Evolutionary conservation across 1,284 basidiomycete species (phyloP).

Genomic region (Anthracocystis panici-leucophaei): DNA sequence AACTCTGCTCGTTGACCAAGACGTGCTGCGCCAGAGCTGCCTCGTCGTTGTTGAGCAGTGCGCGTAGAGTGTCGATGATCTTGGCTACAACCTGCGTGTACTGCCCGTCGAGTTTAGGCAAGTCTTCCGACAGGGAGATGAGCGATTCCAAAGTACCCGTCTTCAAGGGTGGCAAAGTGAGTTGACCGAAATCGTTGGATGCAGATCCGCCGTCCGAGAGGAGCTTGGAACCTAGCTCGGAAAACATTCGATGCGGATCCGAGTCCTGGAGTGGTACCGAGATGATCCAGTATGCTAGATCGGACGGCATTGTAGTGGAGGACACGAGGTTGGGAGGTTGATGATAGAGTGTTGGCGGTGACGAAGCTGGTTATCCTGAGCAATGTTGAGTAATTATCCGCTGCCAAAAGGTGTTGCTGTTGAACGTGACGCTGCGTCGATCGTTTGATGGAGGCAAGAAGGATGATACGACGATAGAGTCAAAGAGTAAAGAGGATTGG

Average conservation of each 20-base stretch:
- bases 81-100: slow-evolving; percentile 90
- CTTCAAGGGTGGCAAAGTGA: slow-evolving; percentile 71
- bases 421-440: too few species aligned
- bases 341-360: too few species aligned
- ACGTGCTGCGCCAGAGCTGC: slow-evolving; percentile 84
- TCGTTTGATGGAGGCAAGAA: too few species aligned
- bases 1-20: slow-evolving; percentile 82
- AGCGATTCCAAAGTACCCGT: slow-evolving; percentile 93
- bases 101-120: slow-evolving; percentile 90
- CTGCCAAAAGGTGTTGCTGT: too few species aligned
- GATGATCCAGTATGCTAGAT: slow-evolving; percentile 74
- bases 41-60: slow-evolving; percentile 88
- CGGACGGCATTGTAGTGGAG: slow-evolving; percentile 71
- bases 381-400: too few species aligned
- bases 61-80: slow-evolving; percentile 92
- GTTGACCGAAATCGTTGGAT: slow-evolving; percentile 57
- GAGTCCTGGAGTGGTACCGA: slow-evolving; percentile 72
- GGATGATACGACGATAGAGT: neutral
- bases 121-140: slow-evolving; percentile 87
- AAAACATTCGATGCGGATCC: slow-evolving; percentile 72
- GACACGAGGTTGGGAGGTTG: too few species aligned
- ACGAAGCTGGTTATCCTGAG: too few species aligned
- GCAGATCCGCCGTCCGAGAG: slow-evolving; percentile 64
- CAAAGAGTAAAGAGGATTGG: neutral
- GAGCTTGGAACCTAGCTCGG: slow-evolving; percentile 70